Conservation (phyloP, 306 rosid species). For the Casuarina equisetifolia region DNA sequence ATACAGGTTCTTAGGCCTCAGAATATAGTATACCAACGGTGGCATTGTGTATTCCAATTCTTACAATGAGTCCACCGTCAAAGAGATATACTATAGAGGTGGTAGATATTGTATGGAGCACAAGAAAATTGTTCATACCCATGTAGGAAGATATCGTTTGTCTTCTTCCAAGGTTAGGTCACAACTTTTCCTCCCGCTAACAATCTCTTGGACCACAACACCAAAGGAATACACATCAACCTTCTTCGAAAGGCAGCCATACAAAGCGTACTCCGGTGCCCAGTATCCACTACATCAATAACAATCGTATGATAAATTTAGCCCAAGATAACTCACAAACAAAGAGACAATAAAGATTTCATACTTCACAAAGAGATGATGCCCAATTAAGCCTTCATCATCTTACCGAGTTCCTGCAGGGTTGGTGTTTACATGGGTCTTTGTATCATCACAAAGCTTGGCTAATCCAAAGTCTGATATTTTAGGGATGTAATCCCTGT, state of each 20-base stretch:
- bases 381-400: not conserved
- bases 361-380: not conserved
- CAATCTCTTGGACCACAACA: slow-evolving; percentile 72
- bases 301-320: not conserved
- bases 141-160: slow-evolving; percentile 46
- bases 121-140: slow-evolving; percentile 44
- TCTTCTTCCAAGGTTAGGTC: slow-evolving; percentile 8
- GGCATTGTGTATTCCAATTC: not conserved
- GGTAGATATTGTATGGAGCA: not conserved
- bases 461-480: slow-evolving; percentile 70
- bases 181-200: slow-evolving; percentile 72
- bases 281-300: no score
- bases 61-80: not conserved
- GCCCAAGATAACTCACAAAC: slow-evolving; percentile 10
- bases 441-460: slow-evolving; percentile 49
- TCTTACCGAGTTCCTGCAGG: slow-evolving; percentile 80
- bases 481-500: slow-evolving; percentile 57
- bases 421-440: slow-evolving; percentile 73
- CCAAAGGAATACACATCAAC: slow-evolving; percentile 84
- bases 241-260: slow-evolving; percentile 81
- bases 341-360: not conserved
- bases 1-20: not conserved
- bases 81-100: no score
- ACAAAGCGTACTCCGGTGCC: not conserved
- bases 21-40: not conserved